Evolutionary conservation across 2,329 filamentous ascomycete species (phyloP).

Genomic region (Colletotrichum trifolii): DNA sequence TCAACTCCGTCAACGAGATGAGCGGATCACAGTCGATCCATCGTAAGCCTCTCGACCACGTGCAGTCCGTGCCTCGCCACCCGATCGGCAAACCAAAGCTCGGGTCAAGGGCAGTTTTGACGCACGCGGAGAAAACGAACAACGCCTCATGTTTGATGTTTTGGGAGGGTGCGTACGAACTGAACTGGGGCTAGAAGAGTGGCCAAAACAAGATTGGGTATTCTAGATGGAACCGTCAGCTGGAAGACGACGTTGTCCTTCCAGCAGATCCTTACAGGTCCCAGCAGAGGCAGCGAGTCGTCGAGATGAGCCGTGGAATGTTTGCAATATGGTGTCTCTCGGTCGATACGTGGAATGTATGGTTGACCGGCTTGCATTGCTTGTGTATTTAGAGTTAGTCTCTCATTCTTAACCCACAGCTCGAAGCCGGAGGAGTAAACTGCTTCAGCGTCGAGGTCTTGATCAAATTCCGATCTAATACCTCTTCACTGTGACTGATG

Average conservation of each 20-base stretch:
- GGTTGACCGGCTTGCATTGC: neutral
- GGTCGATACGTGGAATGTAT: no score
- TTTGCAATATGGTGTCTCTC: slow-evolving; percentile 1
- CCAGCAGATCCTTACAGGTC: neutral
- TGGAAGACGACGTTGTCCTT: neutral
- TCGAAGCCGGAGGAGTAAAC: neutral
- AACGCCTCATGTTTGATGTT: slow-evolving; percentile 30
- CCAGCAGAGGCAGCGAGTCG: neutral
- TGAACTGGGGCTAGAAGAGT: slow-evolving; percentile 13
- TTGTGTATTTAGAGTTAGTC: slow-evolving; percentile 5
- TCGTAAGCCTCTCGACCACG: slow-evolving; percentile 22
- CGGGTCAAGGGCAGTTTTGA: neutral
- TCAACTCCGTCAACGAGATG: slow-evolving; percentile 20
- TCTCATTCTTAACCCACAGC: slow-evolving; percentile 28
- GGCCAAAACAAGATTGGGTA: slow-evolving; percentile 4
- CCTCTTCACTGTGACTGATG: no score
- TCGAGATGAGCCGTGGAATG: slow-evolving; percentile 20
- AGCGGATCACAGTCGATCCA: slow-evolving; percentile 18
- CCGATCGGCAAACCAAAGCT: neutral
- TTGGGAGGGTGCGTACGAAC: neutral
- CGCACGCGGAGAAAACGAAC: neutral
- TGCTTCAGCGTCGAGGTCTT: neutral
- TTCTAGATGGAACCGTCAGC: slow-evolving; percentile 19
- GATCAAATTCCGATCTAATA: neutral
- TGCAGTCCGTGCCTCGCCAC: slow-evolving; percentile 29